Evolutionary conservation across 805 yeast genomes (phyloP).

Genomic region (Dipodascus albidus): DNA sequence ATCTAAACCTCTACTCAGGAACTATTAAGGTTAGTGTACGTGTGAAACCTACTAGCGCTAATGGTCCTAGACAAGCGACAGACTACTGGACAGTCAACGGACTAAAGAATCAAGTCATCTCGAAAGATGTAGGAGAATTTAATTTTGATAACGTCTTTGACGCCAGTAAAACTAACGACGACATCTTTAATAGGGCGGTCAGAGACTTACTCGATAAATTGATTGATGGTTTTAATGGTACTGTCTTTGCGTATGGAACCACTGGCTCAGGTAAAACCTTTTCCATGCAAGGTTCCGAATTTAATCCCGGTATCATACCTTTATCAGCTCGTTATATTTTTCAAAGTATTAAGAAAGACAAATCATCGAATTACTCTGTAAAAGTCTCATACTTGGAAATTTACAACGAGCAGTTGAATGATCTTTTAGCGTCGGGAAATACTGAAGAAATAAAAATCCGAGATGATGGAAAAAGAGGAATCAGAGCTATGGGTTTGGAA

Average conservation of each 20-base stretch:
- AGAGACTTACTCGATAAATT: conserved; percentile 41
- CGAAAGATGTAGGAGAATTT: conserved; percentile 51
- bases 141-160: conserved; percentile 71
- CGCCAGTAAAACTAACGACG: conserved; percentile 31
- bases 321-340: conserved; percentile 54
- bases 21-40: conserved; percentile 67
- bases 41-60: conserved; percentile 45
- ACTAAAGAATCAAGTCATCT: conserved; percentile 29
- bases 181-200: conserved; percentile 50
- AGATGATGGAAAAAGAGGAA: conserved; percentile 51
- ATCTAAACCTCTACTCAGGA: conserved; percentile 42
- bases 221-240: conserved; percentile 70
- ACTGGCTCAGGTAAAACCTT: conserved; percentile 89
- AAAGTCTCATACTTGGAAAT: conserved; percentile 71
- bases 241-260: conserved; percentile 90
- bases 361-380: conserved; percentile 55
- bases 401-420: conserved; percentile 78
- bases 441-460: conserved; percentile 44
- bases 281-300: conserved; percentile 64
- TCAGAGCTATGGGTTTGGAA: conserved; percentile 58
- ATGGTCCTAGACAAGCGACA: not conserved
- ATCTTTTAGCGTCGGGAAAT: conserved; percentile 38
- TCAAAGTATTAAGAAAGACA: conserved; percentile 25
- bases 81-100: conserved; percentile 36
- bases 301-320: conserved; percentile 62